Percentiles rank a stretch among this genome's conserved stretches.
Conservation (phyloP, 805 yeast species). For the Candida coleopterorum region DNA sequence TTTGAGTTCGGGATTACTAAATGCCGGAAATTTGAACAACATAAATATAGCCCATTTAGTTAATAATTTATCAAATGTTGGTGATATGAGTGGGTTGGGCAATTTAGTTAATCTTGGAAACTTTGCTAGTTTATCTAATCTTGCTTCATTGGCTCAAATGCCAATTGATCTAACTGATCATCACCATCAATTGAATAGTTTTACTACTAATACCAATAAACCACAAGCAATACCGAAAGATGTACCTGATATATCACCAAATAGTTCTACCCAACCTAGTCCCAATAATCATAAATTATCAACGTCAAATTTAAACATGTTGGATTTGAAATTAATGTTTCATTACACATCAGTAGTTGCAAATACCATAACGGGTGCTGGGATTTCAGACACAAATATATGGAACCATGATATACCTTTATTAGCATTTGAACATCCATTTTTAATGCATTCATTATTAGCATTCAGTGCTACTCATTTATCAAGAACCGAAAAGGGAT, state of each 20-base stretch:
- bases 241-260: constrained; percentile 18
- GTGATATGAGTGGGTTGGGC: constrained; percentile 27
- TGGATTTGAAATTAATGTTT: constrained; percentile 78
- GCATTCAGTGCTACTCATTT: constrained; percentile 93
- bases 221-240: not conserved
- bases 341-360: constrained; percentile 85
- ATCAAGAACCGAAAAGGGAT: constrained; percentile 67
- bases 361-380: constrained; percentile 84
- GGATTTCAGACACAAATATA: constrained; percentile 77
- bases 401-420: constrained; percentile 89
- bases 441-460: constrained; percentile 84
- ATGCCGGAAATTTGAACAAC: constrained; percentile 38
- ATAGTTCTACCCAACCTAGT: constrained; percentile 12
- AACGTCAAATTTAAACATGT: constrained; percentile 48
- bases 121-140: constrained; percentile 23
- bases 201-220: not conserved
- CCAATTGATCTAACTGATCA: constrained; percentile 36
- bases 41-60: constrained; percentile 39
- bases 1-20: constrained; percentile 14
- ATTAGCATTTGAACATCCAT: constrained; percentile 83
- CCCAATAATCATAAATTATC: constrained; percentile 3
- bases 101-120: constrained; percentile 10
- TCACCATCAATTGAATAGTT: constrained; percentile 22
- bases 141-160: constrained; percentile 40
- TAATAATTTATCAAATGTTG: constrained; percentile 27